Percentiles rank a stretch among this genome's conserved stretches.
Conservation (phyloP, 148 eudicot species). For the Silene conica region DNA sequence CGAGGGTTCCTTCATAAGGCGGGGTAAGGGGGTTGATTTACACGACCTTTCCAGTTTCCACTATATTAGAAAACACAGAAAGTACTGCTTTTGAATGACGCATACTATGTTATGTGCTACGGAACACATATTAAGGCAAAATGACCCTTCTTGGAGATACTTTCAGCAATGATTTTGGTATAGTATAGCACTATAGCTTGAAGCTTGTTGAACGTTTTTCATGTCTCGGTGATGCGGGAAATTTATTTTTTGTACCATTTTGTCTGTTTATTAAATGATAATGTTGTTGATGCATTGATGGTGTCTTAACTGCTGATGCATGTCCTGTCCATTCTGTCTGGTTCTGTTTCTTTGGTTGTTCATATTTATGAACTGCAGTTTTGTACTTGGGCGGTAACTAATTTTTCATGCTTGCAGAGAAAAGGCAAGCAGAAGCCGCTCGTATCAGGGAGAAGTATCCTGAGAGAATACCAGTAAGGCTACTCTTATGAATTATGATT, state of each 20-base stretch:
- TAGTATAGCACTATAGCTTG: neutral
- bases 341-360: neutral
- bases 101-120: neutral
- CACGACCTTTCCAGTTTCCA: neutral
- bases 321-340: neutral
- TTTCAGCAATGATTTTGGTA: neutral
- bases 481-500: neutral
- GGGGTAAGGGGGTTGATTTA: neutral
- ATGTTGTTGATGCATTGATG: neutral
- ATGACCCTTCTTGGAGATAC: neutral
- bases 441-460: slow-evolving; percentile 47
- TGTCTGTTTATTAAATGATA: neutral
- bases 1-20: neutral
- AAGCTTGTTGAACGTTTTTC: neutral
- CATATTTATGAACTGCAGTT: neutral
- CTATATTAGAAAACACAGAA: neutral
- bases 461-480: slow-evolving; percentile 44
- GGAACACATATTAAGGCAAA: neutral
- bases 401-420: slow-evolving; percentile 24
- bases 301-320: neutral
- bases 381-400: slow-evolving; percentile 3
- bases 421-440: slow-evolving; percentile 40
- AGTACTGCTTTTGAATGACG: neutral
- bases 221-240: neutral
- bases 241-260: no score